Conservation (phyloP, 1,284 basidiomycete genomes). For the Trametes hirsuta region DNA sequence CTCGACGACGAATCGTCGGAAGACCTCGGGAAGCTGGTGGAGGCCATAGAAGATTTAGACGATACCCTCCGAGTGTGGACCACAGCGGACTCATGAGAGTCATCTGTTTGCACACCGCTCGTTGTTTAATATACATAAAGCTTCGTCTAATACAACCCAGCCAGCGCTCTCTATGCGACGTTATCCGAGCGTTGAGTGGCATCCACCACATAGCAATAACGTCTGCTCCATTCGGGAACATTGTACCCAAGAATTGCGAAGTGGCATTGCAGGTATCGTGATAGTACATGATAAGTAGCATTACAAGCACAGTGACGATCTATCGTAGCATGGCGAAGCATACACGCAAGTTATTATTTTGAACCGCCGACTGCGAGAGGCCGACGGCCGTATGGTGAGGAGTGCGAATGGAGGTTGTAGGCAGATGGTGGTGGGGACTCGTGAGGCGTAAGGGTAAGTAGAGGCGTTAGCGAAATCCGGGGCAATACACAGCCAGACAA, state of each 20-base stretch:
- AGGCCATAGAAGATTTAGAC: constrained; percentile 62
- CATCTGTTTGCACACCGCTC: neutral
- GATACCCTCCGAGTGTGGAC: constrained; percentile 71
- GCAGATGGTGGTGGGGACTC: no score
- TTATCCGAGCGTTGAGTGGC: no score
- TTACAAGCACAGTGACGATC: constrained; percentile 6
- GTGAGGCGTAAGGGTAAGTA: neutral
- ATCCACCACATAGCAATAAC: no score
- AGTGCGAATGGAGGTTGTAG: neutral
- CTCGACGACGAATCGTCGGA: constrained; percentile 44
- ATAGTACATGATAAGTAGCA: constrained; percentile 5
- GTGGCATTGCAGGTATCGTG: constrained; percentile 6
- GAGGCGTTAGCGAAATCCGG: neutral
- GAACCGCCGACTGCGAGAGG: neutral
- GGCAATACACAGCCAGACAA: neutral
- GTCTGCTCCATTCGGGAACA: no score
- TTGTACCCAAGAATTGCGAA: neutral
- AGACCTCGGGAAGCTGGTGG: constrained; percentile 51
- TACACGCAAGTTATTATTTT: constrained; percentile 3
- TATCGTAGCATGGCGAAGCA: constrained; percentile 1
- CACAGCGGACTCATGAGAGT: constrained; percentile 39
- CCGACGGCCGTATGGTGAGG: neutral
- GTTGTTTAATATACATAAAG: no score
- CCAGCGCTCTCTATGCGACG: no score
- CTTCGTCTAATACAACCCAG: no score